Evolutionary conservation across 2,329 filamentous ascomycete species (phyloP).

Genomic region (Penicillium sp.): DNA sequence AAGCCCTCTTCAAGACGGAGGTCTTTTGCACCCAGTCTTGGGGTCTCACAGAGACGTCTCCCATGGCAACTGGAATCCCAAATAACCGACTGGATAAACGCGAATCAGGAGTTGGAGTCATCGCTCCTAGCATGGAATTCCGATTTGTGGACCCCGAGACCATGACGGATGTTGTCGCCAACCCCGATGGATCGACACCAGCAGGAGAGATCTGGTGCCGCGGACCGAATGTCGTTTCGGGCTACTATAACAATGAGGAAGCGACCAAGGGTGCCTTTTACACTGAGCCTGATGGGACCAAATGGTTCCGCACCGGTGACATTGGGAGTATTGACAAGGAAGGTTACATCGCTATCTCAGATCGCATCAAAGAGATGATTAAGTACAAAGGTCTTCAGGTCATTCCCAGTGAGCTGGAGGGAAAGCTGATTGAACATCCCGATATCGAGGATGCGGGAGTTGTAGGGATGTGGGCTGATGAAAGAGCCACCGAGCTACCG

Average conservation of each 20-base stretch:
- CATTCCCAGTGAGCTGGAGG: slow-evolving; percentile 23
- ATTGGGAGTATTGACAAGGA: slow-evolving; percentile 20
- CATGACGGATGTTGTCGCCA: slow-evolving; percentile 12
- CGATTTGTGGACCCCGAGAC: slow-evolving; percentile 23
- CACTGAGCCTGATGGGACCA: slow-evolving; percentile 14
- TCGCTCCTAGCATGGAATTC: slow-evolving; percentile 20
- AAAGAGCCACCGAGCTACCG: slow-evolving; percentile 20
- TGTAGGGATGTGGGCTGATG: slow-evolving; percentile 21
- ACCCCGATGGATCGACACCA: slow-evolving; percentile 12
- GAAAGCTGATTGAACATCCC: slow-evolving; percentile 21
- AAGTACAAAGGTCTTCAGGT: slow-evolving; percentile 25
- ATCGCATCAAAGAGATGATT: slow-evolving; percentile 27
- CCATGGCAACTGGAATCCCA: slow-evolving; percentile 16
- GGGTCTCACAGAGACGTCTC: slow-evolving; percentile 22
- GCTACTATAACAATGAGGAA: slow-evolving; percentile 21
- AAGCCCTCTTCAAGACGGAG: slow-evolving; percentile 8
- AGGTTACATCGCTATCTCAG: slow-evolving; percentile 19
- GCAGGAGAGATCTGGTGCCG: slow-evolving; percentile 22
- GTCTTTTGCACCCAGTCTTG: slow-evolving; percentile 21
- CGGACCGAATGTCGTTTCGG: slow-evolving; percentile 19
- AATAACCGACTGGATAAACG: slow-evolving; percentile 22
- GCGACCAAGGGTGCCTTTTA: slow-evolving; percentile 16
- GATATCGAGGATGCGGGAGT: slow-evolving; percentile 23
- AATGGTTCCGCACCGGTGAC: slow-evolving; percentile 24
- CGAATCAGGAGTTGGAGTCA: slow-evolving; percentile 13